Evolutionary conservation across 2,329 filamentous ascomycete genomes (phyloP), one percentile per base, ranked within the genome.

Genomic region (Chaetothyriales sp.): DNA sequence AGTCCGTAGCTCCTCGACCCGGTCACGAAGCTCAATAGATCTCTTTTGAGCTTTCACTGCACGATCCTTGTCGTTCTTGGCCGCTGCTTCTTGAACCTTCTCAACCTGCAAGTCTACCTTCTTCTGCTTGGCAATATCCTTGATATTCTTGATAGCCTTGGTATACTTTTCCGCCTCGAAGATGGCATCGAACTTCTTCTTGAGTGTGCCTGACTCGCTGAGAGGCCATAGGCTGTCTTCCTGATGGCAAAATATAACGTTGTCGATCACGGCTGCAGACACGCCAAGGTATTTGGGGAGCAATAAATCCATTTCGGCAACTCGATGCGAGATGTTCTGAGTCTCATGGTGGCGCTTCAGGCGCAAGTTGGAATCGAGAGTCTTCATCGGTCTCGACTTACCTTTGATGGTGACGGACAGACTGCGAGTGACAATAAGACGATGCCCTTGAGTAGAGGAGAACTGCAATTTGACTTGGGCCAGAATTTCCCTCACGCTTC

Each of bases 231-330:
- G 70, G 22, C 90, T 95, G 60, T 98, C 92, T 65, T 98, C 92
- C 65, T 98, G 92, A 64, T 98, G 92, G 66, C 92, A 98, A 70
- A 98, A 98, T 60, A 98, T 95, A 65, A 98, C 92, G 53, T 85
- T 85, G 59, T 97, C 89, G 22, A 98, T 77, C 51, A 98, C 83
- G 10, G 92, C 89, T 51, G 83, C 82, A 1, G 89, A 92, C 2
- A 95, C 92, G 40, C 92, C 92, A 0, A 98, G 77, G 58, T 87
- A 85, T 60, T 86, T 80, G 0, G 90, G 89, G 66, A 98, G 83
- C 59, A 90, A 78, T 58, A 82, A 77, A 66, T 95, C 86, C 33
- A 97, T 76, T 60, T 95, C 86, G 8, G 81, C 82, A 18, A 87
- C 82, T 44, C 85, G 82, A 2, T 85, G 87, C 1, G 90, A 95